Conservation (phyloP, 306 rosid genomes). For the Quercus parvula region DNA sequence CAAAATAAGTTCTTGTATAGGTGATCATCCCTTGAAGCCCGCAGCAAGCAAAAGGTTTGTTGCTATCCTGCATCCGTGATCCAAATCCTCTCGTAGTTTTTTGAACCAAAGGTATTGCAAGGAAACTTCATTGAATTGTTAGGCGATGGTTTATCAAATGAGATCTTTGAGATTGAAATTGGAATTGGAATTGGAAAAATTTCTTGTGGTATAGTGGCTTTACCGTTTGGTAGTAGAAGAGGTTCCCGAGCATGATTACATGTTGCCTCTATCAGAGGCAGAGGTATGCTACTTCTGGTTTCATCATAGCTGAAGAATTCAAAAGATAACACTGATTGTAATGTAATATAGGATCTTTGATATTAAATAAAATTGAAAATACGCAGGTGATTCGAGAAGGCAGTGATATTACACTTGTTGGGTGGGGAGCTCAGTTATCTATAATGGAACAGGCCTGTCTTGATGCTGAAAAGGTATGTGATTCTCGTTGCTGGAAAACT, state of each 20-base stretch:
- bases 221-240: constrained; percentile 96
- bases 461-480: constrained; percentile 78
- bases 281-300: constrained; percentile 50
- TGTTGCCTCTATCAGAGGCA: constrained; percentile 89
- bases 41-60: constrained; percentile 78
- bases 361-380: constrained; percentile 14
- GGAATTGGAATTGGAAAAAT: background rate
- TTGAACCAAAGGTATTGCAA: constrained; percentile 85
- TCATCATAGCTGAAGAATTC: constrained; percentile 9
- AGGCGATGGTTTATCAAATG: background rate
- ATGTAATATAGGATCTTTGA: background rate
- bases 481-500: background rate
- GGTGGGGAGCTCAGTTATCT: constrained; percentile 97
- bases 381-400: constrained; percentile 78
- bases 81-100: constrained; percentile 90
- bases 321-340: background rate
- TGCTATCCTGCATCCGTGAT: constrained; percentile 85
- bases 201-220: constrained; percentile 65
- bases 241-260: constrained; percentile 85
- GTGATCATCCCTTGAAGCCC: constrained; percentile 98
- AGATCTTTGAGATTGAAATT: constrained; percentile 6
- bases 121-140: constrained; percentile 10
- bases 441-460: constrained; percentile 90
- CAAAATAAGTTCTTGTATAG: constrained; percentile 38
- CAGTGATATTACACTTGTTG: constrained; percentile 85